Conservation (phyloP, 306 rosid genomes). For the Corylus avellana region DNA sequence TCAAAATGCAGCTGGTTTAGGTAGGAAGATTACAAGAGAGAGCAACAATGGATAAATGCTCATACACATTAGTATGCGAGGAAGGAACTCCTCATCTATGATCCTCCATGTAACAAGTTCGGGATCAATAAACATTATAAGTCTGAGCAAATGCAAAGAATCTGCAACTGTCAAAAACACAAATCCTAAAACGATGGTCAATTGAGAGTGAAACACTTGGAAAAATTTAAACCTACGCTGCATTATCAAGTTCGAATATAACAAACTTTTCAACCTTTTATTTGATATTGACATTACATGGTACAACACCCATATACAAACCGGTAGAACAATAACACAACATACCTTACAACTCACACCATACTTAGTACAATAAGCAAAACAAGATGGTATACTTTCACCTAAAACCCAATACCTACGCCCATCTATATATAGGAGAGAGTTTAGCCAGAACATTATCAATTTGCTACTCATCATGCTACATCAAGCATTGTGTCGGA, state of each 20-base stretch:
- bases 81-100: background rate
- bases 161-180: too few relatives aligned
- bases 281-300: constrained; percentile 35
- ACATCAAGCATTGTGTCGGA: constrained; percentile 24
- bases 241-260: constrained; percentile 8
- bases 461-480: constrained; percentile 29
- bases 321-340: constrained; percentile 6
- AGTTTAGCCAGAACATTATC: constrained; percentile 24
- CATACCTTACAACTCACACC: constrained; percentile 31
- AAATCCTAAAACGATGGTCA: background rate
- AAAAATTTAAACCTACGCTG: background rate
- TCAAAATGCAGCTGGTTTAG: too few relatives aligned
- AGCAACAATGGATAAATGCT: too few relatives aligned
- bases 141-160: background rate
- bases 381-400: constrained; percentile 36
- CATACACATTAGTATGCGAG: background rate
- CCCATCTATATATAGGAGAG: constrained; percentile 27
- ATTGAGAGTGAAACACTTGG: background rate
- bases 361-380: constrained; percentile 41
- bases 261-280: constrained; percentile 20
- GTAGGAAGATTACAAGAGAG: too few relatives aligned
- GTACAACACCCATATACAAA: constrained; percentile 39
- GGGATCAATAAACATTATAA: background rate
- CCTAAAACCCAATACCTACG: constrained; percentile 37
- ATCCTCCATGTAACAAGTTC: background rate